phyloP scores from a whole-genome alignment of 345 rosid species.

The Eutrema yunnanense region DNA sequence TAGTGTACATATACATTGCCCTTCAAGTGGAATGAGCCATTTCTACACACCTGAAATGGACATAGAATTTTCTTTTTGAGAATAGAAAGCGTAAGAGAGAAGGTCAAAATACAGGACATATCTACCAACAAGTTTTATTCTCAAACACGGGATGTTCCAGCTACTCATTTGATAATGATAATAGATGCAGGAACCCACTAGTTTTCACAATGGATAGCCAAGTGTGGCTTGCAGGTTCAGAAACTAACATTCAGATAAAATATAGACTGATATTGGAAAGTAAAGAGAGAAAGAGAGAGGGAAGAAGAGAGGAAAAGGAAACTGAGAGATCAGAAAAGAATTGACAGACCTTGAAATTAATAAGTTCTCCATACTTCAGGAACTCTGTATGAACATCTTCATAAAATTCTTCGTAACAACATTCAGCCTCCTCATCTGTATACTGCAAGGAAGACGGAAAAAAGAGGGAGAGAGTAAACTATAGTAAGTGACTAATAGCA shows the following conservation, averaged over 20 bases:
- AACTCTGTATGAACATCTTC: constrained; percentile 99
- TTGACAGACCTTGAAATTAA: constrained; percentile 84
- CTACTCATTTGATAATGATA: neutral
- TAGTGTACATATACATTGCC: constrained; percentile 92
- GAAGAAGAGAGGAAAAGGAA: neutral
- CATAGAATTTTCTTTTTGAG: constrained; percentile 9
- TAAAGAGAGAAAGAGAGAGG: neutral
- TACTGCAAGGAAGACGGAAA: constrained; percentile 43
- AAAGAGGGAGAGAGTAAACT: constrained; percentile 15
- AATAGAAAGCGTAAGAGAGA: neutral
- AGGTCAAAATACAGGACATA: constrained; percentile 9
- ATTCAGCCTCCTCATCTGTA: constrained; percentile 90
- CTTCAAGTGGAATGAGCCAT: constrained; percentile 83
- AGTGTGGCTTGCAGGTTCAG: constrained; percentile 2
- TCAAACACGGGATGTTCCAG: neutral
- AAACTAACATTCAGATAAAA: neutral
- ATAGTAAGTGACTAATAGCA: neutral
- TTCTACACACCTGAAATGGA: constrained; percentile 69
- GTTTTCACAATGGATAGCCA: constrained; percentile 2
- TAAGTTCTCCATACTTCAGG: constrained; percentile 85
- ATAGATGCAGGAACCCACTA: neutral
- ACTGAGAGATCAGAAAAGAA: neutral
- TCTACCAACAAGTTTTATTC: neutral
- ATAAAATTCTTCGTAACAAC: constrained; percentile 79
- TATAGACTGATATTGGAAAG: neutral